Conservation (phyloP, 805 yeast genomes). For the Cyberlindnera xylosilytica region DNA sequence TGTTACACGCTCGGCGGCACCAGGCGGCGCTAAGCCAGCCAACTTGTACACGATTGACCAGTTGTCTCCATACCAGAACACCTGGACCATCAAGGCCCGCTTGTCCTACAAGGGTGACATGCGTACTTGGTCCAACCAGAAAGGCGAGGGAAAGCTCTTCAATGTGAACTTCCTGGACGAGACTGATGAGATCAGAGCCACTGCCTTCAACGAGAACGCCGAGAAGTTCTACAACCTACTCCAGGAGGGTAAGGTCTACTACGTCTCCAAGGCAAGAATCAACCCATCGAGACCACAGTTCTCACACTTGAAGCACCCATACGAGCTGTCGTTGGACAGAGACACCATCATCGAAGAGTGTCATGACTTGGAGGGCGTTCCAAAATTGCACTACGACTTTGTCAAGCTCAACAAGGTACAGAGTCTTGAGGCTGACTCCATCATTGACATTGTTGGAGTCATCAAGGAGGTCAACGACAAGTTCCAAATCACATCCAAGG, state of each 20-base stretch:
- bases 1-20: slow-evolving; percentile 11
- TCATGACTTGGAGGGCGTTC: slow-evolving; percentile 61
- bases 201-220: slow-evolving; percentile 87
- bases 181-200: slow-evolving; percentile 93
- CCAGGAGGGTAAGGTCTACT: slow-evolving; percentile 88
- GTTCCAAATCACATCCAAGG: slow-evolving; percentile 78
- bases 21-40: slow-evolving; percentile 30
- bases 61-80: slow-evolving; percentile 84
- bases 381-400: slow-evolving; percentile 75
- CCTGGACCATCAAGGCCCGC: slow-evolving; percentile 92
- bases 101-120: slow-evolving; percentile 85
- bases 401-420: slow-evolving; percentile 65
- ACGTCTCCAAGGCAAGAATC: slow-evolving; percentile 76
- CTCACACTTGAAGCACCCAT: slow-evolving; percentile 80
- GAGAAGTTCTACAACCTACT: slow-evolving; percentile 71
- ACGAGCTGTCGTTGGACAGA: slow-evolving; percentile 78
- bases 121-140: slow-evolving; percentile 80
- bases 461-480: slow-evolving; percentile 72
- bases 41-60: slow-evolving; percentile 74
- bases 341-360: slow-evolving; percentile 76
- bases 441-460: slow-evolving; percentile 86
- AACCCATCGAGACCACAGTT: slow-evolving; percentile 84
- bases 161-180: slow-evolving; percentile 87
- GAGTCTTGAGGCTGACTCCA: slow-evolving; percentile 63
- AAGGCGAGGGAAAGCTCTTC: slow-evolving; percentile 89